Evolutionary conservation across 495 filamentous ascomycete genomes (phyloP).

Genomic region (Letharia columbiana): DNA sequence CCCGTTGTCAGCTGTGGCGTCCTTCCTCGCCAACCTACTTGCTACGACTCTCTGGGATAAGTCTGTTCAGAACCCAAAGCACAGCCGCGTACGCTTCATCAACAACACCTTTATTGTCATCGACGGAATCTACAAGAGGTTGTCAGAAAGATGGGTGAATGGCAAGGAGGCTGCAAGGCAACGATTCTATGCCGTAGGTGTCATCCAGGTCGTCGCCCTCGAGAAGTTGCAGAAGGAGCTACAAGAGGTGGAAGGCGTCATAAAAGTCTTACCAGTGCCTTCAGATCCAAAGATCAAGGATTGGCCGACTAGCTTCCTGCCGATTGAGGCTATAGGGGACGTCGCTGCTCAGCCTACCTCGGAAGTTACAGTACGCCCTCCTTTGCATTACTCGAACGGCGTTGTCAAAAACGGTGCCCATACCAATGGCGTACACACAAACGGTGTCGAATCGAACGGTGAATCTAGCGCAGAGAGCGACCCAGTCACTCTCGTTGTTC

Average conservation of each 20-base stretch:
- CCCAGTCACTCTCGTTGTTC: background rate
- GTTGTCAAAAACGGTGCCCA: background rate
- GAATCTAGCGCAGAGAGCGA: background rate
- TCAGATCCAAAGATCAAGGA: background rate
- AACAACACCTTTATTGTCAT: conserved; percentile 5
- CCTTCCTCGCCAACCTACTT: background rate
- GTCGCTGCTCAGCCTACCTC: background rate
- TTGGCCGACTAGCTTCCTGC: background rate
- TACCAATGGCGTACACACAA: background rate
- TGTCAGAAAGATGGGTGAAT: background rate
- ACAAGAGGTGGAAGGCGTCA: background rate
- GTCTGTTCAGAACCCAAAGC: conserved; percentile 2
- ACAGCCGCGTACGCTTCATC: conserved; percentile 5
- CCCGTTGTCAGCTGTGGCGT: background rate
- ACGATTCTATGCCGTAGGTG: background rate
- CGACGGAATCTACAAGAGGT: background rate
- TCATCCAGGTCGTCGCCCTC: background rate
- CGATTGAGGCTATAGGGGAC: conserved; percentile 1
- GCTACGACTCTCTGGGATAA: conserved; percentile 2
- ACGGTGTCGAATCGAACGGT: background rate
- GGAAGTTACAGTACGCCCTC: background rate
- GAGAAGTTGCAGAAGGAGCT: background rate
- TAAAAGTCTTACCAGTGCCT: background rate
- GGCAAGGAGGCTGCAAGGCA: background rate
- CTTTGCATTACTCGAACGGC: background rate